Percentiles rank a stretch among this genome's conserved stretches.
phyloP scores from a whole-genome alignment of 1,284 basidiomycete genomes.

The Trametes versicolor region DNA sequence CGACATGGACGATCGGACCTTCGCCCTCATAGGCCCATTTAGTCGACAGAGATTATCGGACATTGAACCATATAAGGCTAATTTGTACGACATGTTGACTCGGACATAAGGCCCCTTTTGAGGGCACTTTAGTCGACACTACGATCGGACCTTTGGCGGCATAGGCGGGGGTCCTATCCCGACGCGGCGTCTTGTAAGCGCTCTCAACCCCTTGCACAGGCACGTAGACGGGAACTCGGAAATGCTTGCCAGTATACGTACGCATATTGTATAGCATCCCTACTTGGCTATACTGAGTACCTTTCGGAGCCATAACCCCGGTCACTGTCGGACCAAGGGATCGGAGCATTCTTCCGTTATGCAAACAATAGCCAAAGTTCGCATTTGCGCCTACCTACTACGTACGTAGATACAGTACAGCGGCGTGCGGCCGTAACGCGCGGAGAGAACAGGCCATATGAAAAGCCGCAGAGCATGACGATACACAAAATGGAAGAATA shows the following conservation, averaged over 20 bases:
- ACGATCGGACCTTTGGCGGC: not conserved
- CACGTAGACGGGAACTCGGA: no score
- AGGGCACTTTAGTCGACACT: not conserved
- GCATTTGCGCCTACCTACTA: not conserved
- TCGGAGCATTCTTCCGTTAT: not conserved
- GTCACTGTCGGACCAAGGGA: no score
- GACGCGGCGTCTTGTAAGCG: no score
- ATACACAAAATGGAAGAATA: not conserved
- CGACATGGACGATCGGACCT: not conserved
- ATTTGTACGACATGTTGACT: not conserved
- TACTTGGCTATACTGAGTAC: not conserved
- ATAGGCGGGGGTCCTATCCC: not conserved
- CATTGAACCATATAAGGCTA: not conserved
- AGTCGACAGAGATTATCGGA: not conserved
- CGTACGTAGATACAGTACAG: constrained; percentile 1
- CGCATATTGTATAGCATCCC: not conserved
- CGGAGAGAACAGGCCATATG: constrained; percentile 15
- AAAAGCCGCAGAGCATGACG: constrained; percentile 16
- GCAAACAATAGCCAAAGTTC: not conserved
- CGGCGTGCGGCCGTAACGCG: constrained; percentile 17
- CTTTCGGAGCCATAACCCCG: no score
- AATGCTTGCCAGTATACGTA: no score
- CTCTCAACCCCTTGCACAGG: no score
- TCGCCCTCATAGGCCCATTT: not conserved
- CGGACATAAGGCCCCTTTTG: not conserved